A percentile compares a stretch with the other conserved stretches of the same genome.
Conservation (phyloP, 192 early-diverging fungal genomes). For the Mortierella claussenii region DNA sequence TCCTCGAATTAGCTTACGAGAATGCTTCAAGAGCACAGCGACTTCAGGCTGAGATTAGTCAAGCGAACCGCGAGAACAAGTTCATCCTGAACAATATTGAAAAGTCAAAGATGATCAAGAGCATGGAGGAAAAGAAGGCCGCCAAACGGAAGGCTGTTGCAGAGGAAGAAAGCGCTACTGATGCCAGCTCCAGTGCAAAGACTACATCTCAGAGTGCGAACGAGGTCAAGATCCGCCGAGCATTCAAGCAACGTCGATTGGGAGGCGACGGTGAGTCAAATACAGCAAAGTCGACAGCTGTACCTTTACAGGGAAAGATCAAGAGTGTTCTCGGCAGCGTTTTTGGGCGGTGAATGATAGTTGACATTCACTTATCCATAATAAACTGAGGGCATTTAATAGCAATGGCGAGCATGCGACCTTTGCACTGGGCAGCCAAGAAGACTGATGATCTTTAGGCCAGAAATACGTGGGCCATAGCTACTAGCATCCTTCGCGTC, state of each 20-base stretch:
- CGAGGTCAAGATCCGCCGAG: constrained; percentile 54
- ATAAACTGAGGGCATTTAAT: too few relatives aligned
- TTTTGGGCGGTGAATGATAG: constrained; percentile 60
- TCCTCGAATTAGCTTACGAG: constrained; percentile 66
- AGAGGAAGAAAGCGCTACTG: background rate
- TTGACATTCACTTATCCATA: too few relatives aligned
- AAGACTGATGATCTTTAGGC: too few relatives aligned
- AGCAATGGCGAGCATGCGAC: too few relatives aligned
- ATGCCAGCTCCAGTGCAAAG: too few relatives aligned
- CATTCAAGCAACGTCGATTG: constrained; percentile 76
- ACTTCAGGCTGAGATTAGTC: constrained; percentile 83
- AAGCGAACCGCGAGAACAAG: constrained; percentile 89
- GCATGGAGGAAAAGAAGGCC: constrained; percentile 77
- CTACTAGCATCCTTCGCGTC: too few relatives aligned
- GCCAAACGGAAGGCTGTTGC: constrained; percentile 55
- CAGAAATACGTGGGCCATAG: too few relatives aligned
- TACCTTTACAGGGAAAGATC: constrained; percentile 45
- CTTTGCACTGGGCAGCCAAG: too few relatives aligned
- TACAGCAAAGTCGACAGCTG: background rate
- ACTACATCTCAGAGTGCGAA: too few relatives aligned
- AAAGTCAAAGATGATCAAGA: constrained; percentile 86
- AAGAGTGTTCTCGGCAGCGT: constrained; percentile 65
- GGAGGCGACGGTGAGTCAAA: constrained; percentile 23
- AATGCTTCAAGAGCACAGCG: constrained; percentile 81
- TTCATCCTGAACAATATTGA: constrained; percentile 89